Percentiles rank a stretch among this genome's conserved stretches.
Evolutionary conservation across 2,329 filamentous ascomycete species (phyloP).

Genomic region (Trichoderma breve): DNA sequence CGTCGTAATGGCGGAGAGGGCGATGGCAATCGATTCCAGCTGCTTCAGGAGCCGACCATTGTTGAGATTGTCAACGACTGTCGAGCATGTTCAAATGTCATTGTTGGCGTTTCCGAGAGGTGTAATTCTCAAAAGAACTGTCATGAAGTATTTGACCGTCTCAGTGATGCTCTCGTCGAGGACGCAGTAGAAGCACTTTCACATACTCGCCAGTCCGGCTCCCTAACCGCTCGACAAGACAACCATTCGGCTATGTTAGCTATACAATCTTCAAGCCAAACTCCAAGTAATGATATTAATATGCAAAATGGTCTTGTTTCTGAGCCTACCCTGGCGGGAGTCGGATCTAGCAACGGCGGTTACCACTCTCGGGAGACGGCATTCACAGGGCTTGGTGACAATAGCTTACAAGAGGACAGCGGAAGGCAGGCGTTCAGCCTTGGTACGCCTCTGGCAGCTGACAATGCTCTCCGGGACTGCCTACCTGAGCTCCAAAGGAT

Average conservation of each 20-base stretch:
- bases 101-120: slow-evolving; percentile 44
- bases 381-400: not conserved
- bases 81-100: slow-evolving; percentile 43
- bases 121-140: slow-evolving; percentile 41
- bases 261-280: not conserved
- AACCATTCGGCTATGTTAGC: not conserved
- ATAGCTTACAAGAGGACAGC: not conserved
- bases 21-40: not conserved
- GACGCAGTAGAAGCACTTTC: slow-evolving; percentile 37
- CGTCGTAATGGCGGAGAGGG: not conserved
- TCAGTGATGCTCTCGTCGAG: slow-evolving; percentile 42
- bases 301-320: not conserved
- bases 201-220: not conserved
- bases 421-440: slow-evolving; percentile 32
- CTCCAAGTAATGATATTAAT: not conserved
- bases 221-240: not conserved
- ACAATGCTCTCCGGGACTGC: slow-evolving; percentile 22
- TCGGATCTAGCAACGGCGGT: not conserved
- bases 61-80: slow-evolving; percentile 44
- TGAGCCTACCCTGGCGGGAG: not conserved
- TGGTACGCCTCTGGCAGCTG: slow-evolving; percentile 33
- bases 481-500: slow-evolving; percentile 25
- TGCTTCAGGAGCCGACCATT: slow-evolving; percentile 38
- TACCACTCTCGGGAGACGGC: not conserved
- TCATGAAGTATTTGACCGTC: slow-evolving; percentile 42